Base-by-base conservation (phyloP, 2,329 filamentous ascomycete genomes). In the Zarea fungicola region DNA sequence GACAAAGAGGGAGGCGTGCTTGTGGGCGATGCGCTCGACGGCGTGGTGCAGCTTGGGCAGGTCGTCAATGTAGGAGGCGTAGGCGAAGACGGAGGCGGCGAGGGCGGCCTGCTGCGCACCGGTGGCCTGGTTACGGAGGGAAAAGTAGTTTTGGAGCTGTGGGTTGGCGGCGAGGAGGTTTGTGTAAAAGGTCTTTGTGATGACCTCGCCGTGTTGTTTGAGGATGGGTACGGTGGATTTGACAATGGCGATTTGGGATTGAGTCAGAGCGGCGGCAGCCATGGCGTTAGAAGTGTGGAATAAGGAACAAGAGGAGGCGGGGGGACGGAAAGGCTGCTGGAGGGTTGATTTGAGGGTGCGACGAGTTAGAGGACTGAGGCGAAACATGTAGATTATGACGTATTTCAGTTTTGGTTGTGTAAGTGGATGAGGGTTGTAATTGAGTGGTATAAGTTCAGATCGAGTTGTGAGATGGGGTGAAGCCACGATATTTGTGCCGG, bases 191-290 rank as follows among this genome's bases (percentile, higher is more conserved):
- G 76, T 69, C 2, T 72, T 75, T n/a, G 85, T 89, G 65, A 91
- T 88, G 39, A 75, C 69, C 16, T 72, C 71, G 65, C 87, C 87
- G 62, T 90, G 79, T 53, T 81, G 72, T 54, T 81, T 76, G 7
- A 91, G 75, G 16, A 89, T 76, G 2, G 87, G 87, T 32, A 83
- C 85, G 2, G 87, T 92, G 31, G 87, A 75, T 66, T 89, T 91
- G 71, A 93, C 83, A 56, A 85, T 82, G 52, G 76, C 69, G 54
- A 84, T 75, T 70, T 92, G 87, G 31, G 76, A 70, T 22, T 76
- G 68, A 10, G 83, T 83, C 51, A 89, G 69, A 50, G 77, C 61
- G 34, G 34, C 22, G 43, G 29, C n/a, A 21, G 35, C 16, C 22
- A 32, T 28, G 34, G 32, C 6, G 44, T 16, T 14, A 18, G 47